Percentiles rank a stretch among this genome's conserved stretches.
phyloP scores from a whole-genome alignment of 2,329 filamentous ascomycete genomes.

The Lachnellula hyalina region DNA sequence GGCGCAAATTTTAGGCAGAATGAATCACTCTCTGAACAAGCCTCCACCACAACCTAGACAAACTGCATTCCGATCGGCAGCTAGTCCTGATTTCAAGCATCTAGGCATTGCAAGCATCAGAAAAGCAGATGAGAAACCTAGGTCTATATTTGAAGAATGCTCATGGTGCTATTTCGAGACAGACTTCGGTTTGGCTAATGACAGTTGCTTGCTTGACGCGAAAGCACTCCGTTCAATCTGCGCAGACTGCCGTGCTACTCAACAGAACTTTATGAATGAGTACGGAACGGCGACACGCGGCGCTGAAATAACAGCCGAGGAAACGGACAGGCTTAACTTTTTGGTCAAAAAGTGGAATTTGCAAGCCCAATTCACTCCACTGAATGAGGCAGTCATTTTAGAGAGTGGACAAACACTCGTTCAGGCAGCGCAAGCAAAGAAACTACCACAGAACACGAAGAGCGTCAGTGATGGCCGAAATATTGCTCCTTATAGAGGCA shows the following conservation, averaged over 20 bases:
- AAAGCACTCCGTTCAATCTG: constrained; percentile 16
- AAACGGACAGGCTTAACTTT: neutral
- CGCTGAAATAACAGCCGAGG: neutral
- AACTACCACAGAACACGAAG: neutral
- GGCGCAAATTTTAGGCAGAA: neutral
- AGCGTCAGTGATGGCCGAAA: constrained; percentile 4
- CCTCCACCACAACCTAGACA: neutral
- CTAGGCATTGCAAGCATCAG: constrained; percentile 2
- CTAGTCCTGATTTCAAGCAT: neutral
- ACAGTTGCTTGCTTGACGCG: constrained; percentile 10
- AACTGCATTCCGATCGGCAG: neutral
- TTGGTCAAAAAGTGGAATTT: neutral
- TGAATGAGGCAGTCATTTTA: too few relatives aligned
- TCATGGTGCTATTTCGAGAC: constrained; percentile 16
- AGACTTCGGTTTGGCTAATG: constrained; percentile 14
- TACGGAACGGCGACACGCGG: neutral
- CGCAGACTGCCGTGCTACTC: constrained; percentile 6
- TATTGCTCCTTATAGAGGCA: neutral
- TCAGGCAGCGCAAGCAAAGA: neutral
- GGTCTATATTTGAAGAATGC: constrained; percentile 1
- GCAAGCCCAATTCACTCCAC: too few relatives aligned
- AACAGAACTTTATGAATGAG: neutral
- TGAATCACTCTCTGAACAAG: neutral
- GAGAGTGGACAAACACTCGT: too few relatives aligned
- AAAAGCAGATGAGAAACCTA: neutral